Evolutionary conservation across 176 grass and related monocot genomes (phyloP), one percentile per base, ranked within the genome.

Genomic region (Ensete ventricosum): DNA sequence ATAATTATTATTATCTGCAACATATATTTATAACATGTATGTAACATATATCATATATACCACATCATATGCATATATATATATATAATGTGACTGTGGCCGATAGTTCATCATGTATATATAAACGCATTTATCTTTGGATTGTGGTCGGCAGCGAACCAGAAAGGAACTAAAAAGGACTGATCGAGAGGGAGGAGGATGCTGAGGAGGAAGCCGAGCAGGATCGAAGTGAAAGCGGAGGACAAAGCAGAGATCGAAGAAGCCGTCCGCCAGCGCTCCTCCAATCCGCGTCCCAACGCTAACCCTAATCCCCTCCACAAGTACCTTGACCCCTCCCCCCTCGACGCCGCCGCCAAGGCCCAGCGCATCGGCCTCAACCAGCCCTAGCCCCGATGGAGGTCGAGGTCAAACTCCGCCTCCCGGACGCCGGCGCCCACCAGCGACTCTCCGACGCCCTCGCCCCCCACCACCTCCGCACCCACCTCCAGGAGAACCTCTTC

Each of bases 391-490:
- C 79, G 12, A 91, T 96, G 92, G 92, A 96, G 84, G 88, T 96
- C 72, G 92, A 96, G 83, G 78, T 96, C 82, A 96, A 96, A 79
- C 77, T 96, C 83, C 86, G 88, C 48, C 83, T 96, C 49, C 86
- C 86, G 29, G 79, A 96, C 66, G 79, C 92, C 69, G 82, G 70
- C 25, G 92, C 85, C 16, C 92, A 96, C 84, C 79, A 81, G 69
- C 92, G 77, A 77, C 88, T 96, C 73, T 87, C 88, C 78, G 65
- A 87, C 78, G 83, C 73, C 60, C 92, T 96, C 70, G 71, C 76
- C 5, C 76, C 92, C 13, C 79, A 20, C 60, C 88, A 91, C 60
- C 82, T 80, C 22, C 83, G 88, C 77, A 96, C 88, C 76, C 65
- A 85, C 73, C 78, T 79, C 69, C 91, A 96, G 79, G 85, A 88